These are phyloP conservation scores for Starmerella powellii DNA, from an alignment of 805 yeast genomes.

Conservation along the genomic window DNA sequence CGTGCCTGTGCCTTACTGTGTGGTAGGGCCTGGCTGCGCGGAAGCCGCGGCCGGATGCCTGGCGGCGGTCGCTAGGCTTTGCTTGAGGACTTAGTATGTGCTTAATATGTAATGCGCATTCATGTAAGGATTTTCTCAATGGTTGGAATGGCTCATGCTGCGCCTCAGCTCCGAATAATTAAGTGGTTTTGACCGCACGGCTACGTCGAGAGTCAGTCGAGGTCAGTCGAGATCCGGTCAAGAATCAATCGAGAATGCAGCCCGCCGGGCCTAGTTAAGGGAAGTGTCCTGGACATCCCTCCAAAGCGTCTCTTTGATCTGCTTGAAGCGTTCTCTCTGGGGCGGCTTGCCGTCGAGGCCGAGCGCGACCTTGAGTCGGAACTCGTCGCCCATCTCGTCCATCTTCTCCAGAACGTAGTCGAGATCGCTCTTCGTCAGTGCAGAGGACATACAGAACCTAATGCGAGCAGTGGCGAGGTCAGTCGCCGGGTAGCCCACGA, in stretches of 20 bases:
- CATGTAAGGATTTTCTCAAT: background rate
- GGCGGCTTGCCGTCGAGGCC: slow-evolving; percentile 20
- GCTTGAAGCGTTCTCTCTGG: slow-evolving; percentile 22
- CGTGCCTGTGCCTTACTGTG: too few species aligned
- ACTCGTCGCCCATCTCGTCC: slow-evolving; percentile 20
- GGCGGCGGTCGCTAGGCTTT: too few species aligned
- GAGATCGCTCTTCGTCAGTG: slow-evolving; percentile 86
- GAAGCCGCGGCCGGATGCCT: too few species aligned
- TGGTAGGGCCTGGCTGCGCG: too few species aligned
- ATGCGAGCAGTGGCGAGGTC: slow-evolving; percentile 82
- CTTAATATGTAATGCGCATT: background rate
- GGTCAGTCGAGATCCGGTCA: too few species aligned
- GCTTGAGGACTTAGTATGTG: too few species aligned
- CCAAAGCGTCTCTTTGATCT: slow-evolving; percentile 25
- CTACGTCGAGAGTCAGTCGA: too few species aligned
- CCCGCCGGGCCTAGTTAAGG: slow-evolving; percentile 7
- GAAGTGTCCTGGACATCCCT: slow-evolving; percentile 25
- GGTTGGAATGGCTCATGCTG: too few species aligned
- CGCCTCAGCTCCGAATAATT: too few species aligned
- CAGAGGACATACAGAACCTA: slow-evolving; percentile 82
- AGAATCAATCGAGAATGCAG: too few species aligned
- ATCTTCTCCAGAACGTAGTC: slow-evolving; percentile 35
- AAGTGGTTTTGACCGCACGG: too few species aligned
- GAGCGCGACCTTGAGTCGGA: slow-evolving; percentile 19
- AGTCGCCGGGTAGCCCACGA: slow-evolving; percentile 97